Conservation (phyloP, 2,329 filamentous ascomycete genomes). For the Chrysosporium queenslandicum region DNA sequence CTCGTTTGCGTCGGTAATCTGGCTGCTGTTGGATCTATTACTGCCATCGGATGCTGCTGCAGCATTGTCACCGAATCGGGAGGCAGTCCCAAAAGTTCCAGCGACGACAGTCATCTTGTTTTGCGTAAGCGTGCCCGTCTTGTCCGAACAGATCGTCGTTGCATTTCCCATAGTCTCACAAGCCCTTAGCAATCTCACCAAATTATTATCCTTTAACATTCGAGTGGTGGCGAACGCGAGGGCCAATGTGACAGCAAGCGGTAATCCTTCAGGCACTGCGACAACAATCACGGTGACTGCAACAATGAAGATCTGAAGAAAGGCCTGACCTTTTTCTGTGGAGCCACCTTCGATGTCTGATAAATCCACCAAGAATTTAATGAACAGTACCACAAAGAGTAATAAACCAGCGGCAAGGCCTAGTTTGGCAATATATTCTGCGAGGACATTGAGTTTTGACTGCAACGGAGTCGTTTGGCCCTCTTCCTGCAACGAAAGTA, state of each 20-base stretch:
- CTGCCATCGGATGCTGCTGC: constrained; percentile 21
- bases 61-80: constrained; percentile 33
- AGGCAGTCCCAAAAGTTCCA: constrained; percentile 44
- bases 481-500: constrained; percentile 68
- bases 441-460: constrained; percentile 64
- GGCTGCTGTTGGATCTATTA: constrained; percentile 19
- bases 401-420: constrained; percentile 61
- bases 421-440: constrained; percentile 69
- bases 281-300: constrained; percentile 73
- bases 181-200: constrained; percentile 50
- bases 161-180: constrained; percentile 57
- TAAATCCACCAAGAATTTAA: constrained; percentile 52
- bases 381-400: constrained; percentile 68
- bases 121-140: constrained; percentile 56
- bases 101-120: constrained; percentile 54
- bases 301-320: constrained; percentile 66
- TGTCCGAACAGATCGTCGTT: constrained; percentile 55
- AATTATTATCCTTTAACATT: constrained; percentile 54
- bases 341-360: constrained; percentile 10
- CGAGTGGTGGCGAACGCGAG: constrained; percentile 54
- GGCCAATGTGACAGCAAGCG: constrained; percentile 51
- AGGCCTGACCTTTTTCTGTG: constrained; percentile 51
- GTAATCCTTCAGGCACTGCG: constrained; percentile 58
- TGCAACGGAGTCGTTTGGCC: constrained; percentile 70
- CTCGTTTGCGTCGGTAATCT: constrained; percentile 34